Percentiles rank a stretch among this genome's conserved stretches.
phyloP scores from a whole-genome alignment of 768 basidiomycete genomes.

The Mrakia blollopis region DNA sequence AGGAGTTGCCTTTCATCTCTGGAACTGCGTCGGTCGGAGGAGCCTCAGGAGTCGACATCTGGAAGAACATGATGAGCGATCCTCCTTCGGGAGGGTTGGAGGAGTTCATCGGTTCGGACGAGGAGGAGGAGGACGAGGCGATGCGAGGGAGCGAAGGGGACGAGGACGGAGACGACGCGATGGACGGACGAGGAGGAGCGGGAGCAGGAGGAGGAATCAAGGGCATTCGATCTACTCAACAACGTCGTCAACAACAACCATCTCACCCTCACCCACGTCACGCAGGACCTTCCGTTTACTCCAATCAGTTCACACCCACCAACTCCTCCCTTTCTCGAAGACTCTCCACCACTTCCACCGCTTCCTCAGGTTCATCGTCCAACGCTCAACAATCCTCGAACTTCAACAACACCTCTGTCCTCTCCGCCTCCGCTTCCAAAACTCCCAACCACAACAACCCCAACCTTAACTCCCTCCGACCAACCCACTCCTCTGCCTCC shows the following conservation, averaged over 20 bases:
- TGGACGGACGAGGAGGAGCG: not conserved
- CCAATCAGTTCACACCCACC: not conserved
- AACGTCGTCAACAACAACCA: too few species aligned
- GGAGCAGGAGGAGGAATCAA: not conserved
- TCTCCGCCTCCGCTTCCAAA: not conserved
- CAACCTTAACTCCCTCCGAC: not conserved
- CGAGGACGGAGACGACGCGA: not conserved
- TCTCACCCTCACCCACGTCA: not conserved
- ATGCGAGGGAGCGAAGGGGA: not conserved
- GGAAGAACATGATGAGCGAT: conserved; percentile 33
- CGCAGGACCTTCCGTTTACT: not conserved
- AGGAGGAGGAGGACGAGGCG: not conserved
- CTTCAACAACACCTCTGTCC: not conserved
- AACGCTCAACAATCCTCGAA: too few species aligned
- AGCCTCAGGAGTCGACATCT: conserved; percentile 14
- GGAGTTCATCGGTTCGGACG: conserved; percentile 13
- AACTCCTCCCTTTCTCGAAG: conserved; percentile 1
- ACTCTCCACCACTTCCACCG: conserved; percentile 4
- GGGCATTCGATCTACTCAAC: not conserved
- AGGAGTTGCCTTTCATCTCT: conserved; percentile 19
- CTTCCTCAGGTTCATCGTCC: not conserved
- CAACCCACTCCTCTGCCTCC: not conserved
- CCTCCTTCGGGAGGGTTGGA: conserved; percentile 22
- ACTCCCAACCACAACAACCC: not conserved
- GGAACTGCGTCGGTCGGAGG: not conserved